Base-by-base conservation (phyloP, 2,329 filamentous ascomycete genomes). In the Epichloe sylvatica region DNA sequence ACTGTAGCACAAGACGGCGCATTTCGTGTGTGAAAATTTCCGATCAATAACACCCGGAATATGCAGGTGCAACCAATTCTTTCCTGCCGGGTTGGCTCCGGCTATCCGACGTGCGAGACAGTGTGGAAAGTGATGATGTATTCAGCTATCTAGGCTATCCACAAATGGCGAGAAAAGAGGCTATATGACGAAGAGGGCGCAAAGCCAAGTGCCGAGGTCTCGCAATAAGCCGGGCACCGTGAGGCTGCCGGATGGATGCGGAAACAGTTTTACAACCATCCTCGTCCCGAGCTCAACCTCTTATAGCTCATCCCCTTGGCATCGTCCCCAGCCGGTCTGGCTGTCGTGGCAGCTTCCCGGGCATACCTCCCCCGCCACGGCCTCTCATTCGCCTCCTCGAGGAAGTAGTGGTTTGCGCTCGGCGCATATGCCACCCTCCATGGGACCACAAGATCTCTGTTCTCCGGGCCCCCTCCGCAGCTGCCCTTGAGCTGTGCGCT, bases 401-500 rank as follows among this genome's bases (percentile, higher is more conserved):
- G 69, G 55, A 67, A 72, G 47, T 68, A 72, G 47, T 72, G 68
- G 34, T 70, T 69, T 6, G 61, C 59, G 7, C 57, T 61, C 30
- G 62, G 59, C 4, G 61, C 62, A 46, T 68, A 71, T 0, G 61
- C 61, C 4, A 73, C 64, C 17, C 69, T 60, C 66, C 68, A 73
- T 0, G 70, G 69, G 0, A 71, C 64, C 2, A 61, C 60, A 12
- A 71, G 57, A 21, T 70, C 65, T 13, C 56, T 56, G 45, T 59
- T 59, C 33, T 58, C 51, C 1, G 69, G 67, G 0, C 64, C 68
- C 0, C 61, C 63, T 3, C 66, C 67, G 51, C 68, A 71, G 51
- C 62, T 64, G 0, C 68, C 67, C 34, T 64, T 59, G 42, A 71
- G 54, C 17, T 62, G 62, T 4, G 52, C 49, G 38, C 64, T 68